These are phyloP conservation scores for Licmophora abbreviata DNA, from an alignment of 108 stramenopile genomes.

Conservation along the genomic window DNA sequence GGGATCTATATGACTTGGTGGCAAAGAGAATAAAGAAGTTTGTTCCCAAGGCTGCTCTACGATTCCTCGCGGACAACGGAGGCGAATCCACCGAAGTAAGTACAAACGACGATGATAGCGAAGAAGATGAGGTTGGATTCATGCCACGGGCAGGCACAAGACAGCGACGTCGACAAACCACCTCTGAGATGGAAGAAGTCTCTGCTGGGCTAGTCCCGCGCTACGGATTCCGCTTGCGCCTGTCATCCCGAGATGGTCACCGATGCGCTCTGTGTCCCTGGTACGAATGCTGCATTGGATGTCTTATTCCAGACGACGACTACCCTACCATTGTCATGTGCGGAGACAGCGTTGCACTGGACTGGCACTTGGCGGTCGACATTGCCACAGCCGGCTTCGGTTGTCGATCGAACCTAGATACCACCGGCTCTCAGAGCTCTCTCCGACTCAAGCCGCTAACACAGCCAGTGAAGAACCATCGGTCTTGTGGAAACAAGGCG, in stretches of 20 bases:
- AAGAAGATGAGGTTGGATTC: constrained; percentile 6
- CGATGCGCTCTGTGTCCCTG: constrained; percentile 76
- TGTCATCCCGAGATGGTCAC: constrained; percentile 69
- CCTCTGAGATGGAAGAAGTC: constrained; percentile 61
- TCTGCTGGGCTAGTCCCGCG: constrained; percentile 67
- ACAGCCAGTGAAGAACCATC: constrained; percentile 55
- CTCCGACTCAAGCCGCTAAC: constrained; percentile 1
- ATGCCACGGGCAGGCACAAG: constrained; percentile 16
- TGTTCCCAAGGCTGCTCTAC: constrained; percentile 40
- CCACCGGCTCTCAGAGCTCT: constrained; percentile 19
- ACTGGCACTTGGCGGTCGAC: constrained; percentile 86
- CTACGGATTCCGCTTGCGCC: constrained; percentile 75
- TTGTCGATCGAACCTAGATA: constrained; percentile 21
- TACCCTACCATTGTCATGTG: constrained; percentile 60
- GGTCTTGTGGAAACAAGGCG: constrained; percentile 37
- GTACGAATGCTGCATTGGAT: constrained; percentile 84
- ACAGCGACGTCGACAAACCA: constrained; percentile 41
- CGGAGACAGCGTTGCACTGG: constrained; percentile 78
- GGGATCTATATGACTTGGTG: constrained; percentile 66
- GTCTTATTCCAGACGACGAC: constrained; percentile 77
- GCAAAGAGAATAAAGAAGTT: constrained; percentile 49
- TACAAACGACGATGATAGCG: constrained; percentile 8
- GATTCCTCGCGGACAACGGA: constrained; percentile 13
- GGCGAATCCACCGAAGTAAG: constrained; percentile 6
- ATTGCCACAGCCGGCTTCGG: constrained; percentile 72